Percentiles rank a stretch among this genome's conserved stretches.
Evolutionary conservation across 2,329 filamentous ascomycete genomes (phyloP).

Genomic region (Aspergillus phoenicis): DNA sequence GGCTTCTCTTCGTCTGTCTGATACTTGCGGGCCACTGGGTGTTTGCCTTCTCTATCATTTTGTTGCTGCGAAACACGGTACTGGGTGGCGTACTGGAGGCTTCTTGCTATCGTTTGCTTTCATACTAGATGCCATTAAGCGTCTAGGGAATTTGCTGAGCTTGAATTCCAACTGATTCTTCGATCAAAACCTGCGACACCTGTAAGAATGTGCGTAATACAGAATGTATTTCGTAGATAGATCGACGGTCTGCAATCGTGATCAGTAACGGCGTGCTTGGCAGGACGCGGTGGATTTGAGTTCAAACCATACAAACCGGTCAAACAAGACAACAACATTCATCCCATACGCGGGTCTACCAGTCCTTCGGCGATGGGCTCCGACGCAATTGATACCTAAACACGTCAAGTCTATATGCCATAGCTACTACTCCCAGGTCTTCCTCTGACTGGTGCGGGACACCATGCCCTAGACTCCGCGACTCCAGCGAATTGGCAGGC

Average conservation of each 20-base stretch:
- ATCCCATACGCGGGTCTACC: slow-evolving; percentile 8
- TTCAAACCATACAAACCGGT: slow-evolving; percentile 27
- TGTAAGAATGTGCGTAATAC: too few relatives aligned
- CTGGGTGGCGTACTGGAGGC: slow-evolving; percentile 26
- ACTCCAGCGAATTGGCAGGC: slow-evolving; percentile 5
- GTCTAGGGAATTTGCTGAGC: slow-evolving; percentile 8
- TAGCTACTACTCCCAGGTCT: neutral
- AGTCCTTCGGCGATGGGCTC: neutral
- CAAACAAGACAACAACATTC: slow-evolving; percentile 27
- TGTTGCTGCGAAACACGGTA: slow-evolving; percentile 6
- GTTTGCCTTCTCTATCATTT: slow-evolving; percentile 8
- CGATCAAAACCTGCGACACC: too few relatives aligned
- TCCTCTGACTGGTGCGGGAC: slow-evolving; percentile 8
- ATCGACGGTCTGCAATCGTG: too few relatives aligned
- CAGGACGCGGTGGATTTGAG: slow-evolving; percentile 15
- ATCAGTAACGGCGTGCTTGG: slow-evolving; percentile 16
- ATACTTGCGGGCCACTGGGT: slow-evolving; percentile 21
- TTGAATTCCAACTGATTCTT: slow-evolving; percentile 3
- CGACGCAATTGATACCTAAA: neutral
- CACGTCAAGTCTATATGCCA: neutral
- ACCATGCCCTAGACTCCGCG: slow-evolving; percentile 10
- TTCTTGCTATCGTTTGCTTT: slow-evolving; percentile 11
- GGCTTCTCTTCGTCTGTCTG: slow-evolving; percentile 22
- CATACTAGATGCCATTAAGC: slow-evolving; percentile 9
- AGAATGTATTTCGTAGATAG: neutral